phyloP scores from a whole-genome alignment of 2,329 filamentous ascomycete genomes.

The Fusarium chlamydosporum region DNA sequence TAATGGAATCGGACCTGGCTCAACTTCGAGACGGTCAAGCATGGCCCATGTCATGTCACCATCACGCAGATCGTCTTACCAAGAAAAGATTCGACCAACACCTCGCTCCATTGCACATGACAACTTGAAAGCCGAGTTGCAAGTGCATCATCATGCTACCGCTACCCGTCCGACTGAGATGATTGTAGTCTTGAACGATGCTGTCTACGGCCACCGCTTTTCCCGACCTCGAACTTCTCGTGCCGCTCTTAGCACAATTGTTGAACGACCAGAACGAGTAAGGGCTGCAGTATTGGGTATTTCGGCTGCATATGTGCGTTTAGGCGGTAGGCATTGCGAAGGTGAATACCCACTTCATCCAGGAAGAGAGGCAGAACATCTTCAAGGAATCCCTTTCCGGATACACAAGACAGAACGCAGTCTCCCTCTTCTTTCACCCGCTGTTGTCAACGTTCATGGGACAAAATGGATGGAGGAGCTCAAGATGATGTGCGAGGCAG shows the following conservation, averaged over 20 bases:
- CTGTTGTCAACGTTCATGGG: slow-evolving; percentile 92
- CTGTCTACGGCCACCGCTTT: slow-evolving; percentile 94
- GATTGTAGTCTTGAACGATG: slow-evolving; percentile 89
- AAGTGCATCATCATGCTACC: slow-evolving; percentile 68
- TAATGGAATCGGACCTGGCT: slow-evolving; percentile 57
- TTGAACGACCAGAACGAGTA: slow-evolving; percentile 93
- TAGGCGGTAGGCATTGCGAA: slow-evolving; percentile 83
- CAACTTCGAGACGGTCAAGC: slow-evolving; percentile 64
- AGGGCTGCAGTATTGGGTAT: slow-evolving; percentile 86
- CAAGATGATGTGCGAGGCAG: slow-evolving; percentile 84
- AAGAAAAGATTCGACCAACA: slow-evolving; percentile 60
- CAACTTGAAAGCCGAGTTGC: slow-evolving; percentile 79
- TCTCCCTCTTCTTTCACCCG: slow-evolving; percentile 78
- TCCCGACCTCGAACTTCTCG: slow-evolving; percentile 85
- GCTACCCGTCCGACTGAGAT: slow-evolving; percentile 69
- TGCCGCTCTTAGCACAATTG: slow-evolving; percentile 80
- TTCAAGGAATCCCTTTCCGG: slow-evolving; percentile 79
- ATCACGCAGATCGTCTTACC: slow-evolving; percentile 56
- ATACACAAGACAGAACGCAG: slow-evolving; percentile 84
- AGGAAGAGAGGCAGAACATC: slow-evolving; percentile 65
- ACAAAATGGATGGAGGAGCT: slow-evolving; percentile 94
- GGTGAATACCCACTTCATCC: slow-evolving; percentile 78
- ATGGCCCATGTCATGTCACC: slow-evolving; percentile 63
- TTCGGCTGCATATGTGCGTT: slow-evolving; percentile 88
- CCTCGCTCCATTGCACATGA: slow-evolving; percentile 72